phyloP scores from a whole-genome alignment of 108 stramenopile genomes.

The Stephanodiscus minutulus region DNA sequence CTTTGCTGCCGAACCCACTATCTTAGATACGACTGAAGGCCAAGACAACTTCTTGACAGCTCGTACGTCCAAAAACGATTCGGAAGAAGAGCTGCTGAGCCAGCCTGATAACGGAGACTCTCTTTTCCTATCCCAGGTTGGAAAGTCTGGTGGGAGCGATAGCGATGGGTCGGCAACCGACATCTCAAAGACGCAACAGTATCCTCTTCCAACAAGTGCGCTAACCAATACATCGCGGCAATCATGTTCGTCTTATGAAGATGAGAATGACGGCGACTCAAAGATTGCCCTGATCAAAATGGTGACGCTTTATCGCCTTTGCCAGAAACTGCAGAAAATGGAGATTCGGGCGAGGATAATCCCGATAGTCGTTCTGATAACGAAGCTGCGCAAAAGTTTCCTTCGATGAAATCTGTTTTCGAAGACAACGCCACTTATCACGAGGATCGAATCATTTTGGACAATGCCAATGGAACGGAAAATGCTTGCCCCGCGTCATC shows the following conservation, averaged over 20 bases:
- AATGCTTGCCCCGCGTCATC: background rate
- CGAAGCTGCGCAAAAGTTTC: background rate
- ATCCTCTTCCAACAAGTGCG: conserved; percentile 8
- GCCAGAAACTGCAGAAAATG: background rate
- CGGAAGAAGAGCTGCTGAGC: conserved; percentile 17
- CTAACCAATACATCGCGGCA: background rate
- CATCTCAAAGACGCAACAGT: conserved; percentile 12
- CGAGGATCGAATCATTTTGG: background rate
- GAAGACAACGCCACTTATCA: background rate
- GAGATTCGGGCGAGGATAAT: background rate
- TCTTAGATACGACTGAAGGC: background rate
- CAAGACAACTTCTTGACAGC: background rate
- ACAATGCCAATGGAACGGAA: background rate
- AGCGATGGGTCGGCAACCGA: conserved; percentile 14
- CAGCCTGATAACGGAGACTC: conserved; percentile 5
- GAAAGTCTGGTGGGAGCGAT: background rate
- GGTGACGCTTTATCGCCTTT: background rate
- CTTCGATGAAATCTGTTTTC: too few species aligned
- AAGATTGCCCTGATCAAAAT: background rate
- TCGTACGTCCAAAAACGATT: background rate
- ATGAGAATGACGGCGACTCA: conserved; percentile 11
- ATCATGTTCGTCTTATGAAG: background rate
- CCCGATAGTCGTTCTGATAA: conserved; percentile 1
- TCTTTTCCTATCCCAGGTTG: background rate
- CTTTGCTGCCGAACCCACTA: background rate